Base-by-base conservation (phyloP, 176 grass and related monocot species). In the Zizania latifolia region DNA sequence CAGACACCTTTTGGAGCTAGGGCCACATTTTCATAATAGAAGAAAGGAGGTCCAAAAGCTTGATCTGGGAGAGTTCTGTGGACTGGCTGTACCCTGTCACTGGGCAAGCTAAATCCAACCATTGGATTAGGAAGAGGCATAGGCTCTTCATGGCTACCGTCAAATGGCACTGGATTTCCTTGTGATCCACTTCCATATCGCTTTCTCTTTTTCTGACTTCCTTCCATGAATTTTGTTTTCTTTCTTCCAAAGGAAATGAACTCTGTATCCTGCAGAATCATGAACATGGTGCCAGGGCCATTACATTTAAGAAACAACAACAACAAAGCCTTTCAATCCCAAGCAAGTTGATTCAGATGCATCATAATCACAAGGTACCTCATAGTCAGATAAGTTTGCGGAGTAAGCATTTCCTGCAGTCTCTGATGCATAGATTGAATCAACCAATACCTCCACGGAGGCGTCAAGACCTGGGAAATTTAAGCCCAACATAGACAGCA, bases 1-100 rank as follows among this genome's bases (percentile, higher is more conserved):
- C 94, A 97, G 4, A 87, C 61, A 16, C 91, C 88, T 67, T 81
- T 93, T 57, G 95, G 91, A 48, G 95, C 77, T 34, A 90, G 72
- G 3, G 94, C 87, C 13, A 94, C 91, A 43, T 94, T 99, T 64
- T 94, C 92, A 62, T 92, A 94, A 13, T 88, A 99, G 60, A 99
- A 99, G 45, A 77, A 99, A 0, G 95, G 95, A 36, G 89, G 89
- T 2, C 95, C 95, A n/a, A 58, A 44, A 58, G 86, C 92, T 24
- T 76, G 44, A 15, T 72, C 44, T n/a, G 84, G 87, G 17, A 94
- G 58, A 1, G 22, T 59, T 75, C 95, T 91, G 0, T 35, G 14
- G 6, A 71, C 17, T 17, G 63, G 38, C 10, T 48, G 39, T 34
- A 40, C 5, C 41, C 79, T 75, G 21, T 85, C 78, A 64, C 26